Evolutionary conservation across 106 monocot genomes (phyloP).

Genomic region (Dendrobium huoshanense): DNA sequence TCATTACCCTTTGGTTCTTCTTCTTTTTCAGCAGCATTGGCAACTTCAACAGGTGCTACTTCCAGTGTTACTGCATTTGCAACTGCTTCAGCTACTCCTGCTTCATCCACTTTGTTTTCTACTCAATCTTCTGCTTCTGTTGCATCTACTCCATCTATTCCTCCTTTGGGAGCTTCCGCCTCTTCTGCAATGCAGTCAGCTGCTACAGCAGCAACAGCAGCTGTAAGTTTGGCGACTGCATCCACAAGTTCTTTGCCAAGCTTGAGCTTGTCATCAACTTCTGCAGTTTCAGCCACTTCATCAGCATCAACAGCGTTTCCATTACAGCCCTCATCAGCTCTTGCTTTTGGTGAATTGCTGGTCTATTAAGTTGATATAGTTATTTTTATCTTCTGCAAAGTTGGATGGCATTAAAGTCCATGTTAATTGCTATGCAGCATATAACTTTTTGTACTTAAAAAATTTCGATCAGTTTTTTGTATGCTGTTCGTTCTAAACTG

Average conservation of each 20-base stretch:
- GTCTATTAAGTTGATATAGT: not conserved
- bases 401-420: not conserved
- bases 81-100: not conserved
- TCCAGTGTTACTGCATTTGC: not conserved
- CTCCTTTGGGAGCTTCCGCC: not conserved
- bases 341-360: not conserved
- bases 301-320: conserved; percentile 5
- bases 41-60: not conserved
- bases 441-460: not conserved
- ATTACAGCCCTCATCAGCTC: not conserved
- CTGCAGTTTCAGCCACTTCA: not conserved
- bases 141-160: not conserved
- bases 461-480: not conserved
- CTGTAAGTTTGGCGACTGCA: not conserved
- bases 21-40: not conserved
- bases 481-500: not conserved
- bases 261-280: not conserved
- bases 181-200: not conserved
- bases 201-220: not conserved
- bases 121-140: not conserved
- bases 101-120: not conserved
- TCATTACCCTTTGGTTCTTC: not conserved
- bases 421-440: not conserved
- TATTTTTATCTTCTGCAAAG: not conserved
- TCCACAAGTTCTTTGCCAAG: conserved; percentile 1